Evolutionary conservation across 2,329 filamentous ascomycete genomes (phyloP).

Genomic region (Cryphonectria japonica): DNA sequence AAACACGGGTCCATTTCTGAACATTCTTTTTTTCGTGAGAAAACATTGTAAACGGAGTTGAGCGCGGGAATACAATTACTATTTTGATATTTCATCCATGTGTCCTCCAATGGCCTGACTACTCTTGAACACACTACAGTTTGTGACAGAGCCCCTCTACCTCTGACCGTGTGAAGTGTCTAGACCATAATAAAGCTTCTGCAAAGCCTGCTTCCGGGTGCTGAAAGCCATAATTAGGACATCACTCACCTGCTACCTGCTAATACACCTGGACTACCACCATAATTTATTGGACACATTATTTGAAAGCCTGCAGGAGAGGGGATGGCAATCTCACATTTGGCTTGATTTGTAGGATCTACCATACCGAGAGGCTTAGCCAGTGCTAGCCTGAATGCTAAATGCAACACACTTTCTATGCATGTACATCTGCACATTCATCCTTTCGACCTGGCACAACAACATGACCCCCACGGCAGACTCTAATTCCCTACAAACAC

Average conservation of each 20-base stretch:
- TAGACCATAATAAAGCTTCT: too few relatives aligned
- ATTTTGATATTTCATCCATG: neutral
- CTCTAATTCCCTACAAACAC: neutral
- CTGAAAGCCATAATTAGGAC: too few relatives aligned
- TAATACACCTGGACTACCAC: neutral
- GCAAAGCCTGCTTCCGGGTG: too few relatives aligned
- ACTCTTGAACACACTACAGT: too few relatives aligned
- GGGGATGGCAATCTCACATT: slow-evolving; percentile 11
- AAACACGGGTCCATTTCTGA: neutral
- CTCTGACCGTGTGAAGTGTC: too few relatives aligned
- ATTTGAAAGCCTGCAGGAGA: neutral
- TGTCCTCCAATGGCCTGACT: too few relatives aligned
- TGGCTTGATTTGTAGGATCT: slow-evolving; percentile 16
- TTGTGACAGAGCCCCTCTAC: too few relatives aligned
- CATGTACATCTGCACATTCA: slow-evolving; percentile 16
- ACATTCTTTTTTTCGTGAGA: neutral
- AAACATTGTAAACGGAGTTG: neutral
- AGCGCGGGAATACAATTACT: neutral
- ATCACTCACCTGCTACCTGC: too few relatives aligned
- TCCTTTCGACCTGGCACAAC: neutral
- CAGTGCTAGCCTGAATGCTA: slow-evolving; percentile 13
- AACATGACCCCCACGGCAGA: neutral
- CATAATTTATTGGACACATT: neutral
- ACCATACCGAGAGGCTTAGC: slow-evolving; percentile 16
- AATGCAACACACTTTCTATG: neutral